Base-by-base conservation (phyloP, 371 early-diverging fungal species). In the Rhizopus delemar region DNA sequence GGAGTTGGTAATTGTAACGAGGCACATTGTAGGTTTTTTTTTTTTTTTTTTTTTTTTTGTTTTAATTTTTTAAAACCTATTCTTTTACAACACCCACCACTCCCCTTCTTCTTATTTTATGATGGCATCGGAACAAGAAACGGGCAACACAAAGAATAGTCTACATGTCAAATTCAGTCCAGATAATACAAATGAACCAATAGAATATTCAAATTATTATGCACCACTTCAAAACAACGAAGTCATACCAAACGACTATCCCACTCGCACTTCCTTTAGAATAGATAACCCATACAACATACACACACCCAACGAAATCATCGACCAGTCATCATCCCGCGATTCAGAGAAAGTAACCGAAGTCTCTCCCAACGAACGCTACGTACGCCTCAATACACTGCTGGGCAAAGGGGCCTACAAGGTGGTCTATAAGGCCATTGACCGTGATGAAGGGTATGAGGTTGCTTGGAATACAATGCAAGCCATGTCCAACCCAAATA, bases 391-490 rank as follows among this genome's bases (percentile, higher is more conserved):
- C 31, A 84, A 81, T 53, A 75, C 80, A 11, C 57, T 86, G 13
- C 68, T 86, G 36, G 87, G 86, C 31, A 83, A 83, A 59, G 86
- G 97, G 9, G 92, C 94, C 4, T 95, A 90, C 77, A 96, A 96
- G 73, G 86, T 90, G 35, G 97, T 96, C 0, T 93, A 85, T 76
- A 94, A 93, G 70, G 95, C 91, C 9, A 87, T 93, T 63, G 95
- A 96, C 71, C 84, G 86, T 28, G 94, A 94, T 52, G 93, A 94
- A 69, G 95, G 95, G 33, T 86, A 90, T 35, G 95, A 95, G 70
- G 95, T 96, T 6, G 97, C 97, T 13, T 96, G 96, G 95, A 95
- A 94, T 71, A 80, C 81, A 29, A 78, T 85, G 63, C 84, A 78
- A 66, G 84, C 85, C 46, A 81, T 73, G 8, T 63, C 71, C 32